These are phyloP conservation scores for Eragrostis nindensis DNA, from an alignment of 176 grass and related monocot genomes.

Conservation along the genomic window DNA sequence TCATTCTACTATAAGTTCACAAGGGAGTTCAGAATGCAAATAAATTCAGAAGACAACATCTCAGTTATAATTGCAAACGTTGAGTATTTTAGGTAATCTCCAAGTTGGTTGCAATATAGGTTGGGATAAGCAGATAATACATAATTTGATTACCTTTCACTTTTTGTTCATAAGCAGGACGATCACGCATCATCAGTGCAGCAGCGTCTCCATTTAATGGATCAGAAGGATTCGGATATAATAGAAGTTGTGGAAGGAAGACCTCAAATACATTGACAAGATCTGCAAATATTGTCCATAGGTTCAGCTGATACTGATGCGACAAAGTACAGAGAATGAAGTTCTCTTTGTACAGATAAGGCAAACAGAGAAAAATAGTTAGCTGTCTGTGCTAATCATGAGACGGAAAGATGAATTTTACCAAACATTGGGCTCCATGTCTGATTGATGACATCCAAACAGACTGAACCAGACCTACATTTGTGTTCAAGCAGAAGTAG, in stretches of 20 bases:
- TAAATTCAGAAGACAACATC: background rate
- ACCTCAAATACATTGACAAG: conserved; percentile 97
- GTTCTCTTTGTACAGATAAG: conserved; percentile 2
- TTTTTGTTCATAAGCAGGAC: conserved; percentile 92
- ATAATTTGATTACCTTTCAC: conserved; percentile 88
- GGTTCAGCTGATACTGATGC: background rate
- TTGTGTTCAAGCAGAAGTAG: background rate
- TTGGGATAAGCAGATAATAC: too few species aligned
- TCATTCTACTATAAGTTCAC: conserved; percentile 10
- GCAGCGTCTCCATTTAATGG: conserved; percentile 98
- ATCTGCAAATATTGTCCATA: conserved; percentile 50
- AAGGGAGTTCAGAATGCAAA: conserved; percentile 15
- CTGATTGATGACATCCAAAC: conserved; percentile 99
- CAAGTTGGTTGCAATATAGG: background rate
- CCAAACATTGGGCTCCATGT: conserved; percentile 99
- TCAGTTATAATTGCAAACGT: background rate
- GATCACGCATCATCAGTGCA: conserved; percentile 96
- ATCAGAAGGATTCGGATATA: conserved; percentile 96
- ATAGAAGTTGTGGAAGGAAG: conserved; percentile 87
- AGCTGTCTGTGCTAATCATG: background rate
- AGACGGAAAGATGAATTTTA: conserved; percentile 39
- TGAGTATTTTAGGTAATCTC: background rate
- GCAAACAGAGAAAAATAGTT: background rate
- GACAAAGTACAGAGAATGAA: background rate
- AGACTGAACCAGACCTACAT: conserved; percentile 96